These are phyloP conservation scores for Cephaloascus fragrans DNA, from an alignment of 805 yeast genomes.

Conservation along the genomic window DNA sequence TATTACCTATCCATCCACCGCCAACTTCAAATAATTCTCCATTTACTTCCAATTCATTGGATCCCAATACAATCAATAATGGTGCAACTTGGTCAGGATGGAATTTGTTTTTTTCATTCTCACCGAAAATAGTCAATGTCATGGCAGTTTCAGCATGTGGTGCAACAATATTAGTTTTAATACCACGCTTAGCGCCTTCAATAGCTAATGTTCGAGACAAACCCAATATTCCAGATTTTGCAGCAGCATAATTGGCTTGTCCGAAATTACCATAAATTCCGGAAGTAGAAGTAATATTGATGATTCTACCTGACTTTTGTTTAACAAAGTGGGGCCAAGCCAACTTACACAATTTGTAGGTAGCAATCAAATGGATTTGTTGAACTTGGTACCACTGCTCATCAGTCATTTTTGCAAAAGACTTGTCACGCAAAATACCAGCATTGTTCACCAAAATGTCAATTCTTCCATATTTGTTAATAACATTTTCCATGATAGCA, in stretches of 20 bases:
- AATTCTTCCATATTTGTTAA: conserved; percentile 69
- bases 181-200: conserved; percentile 77
- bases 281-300: conserved; percentile 90
- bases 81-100: conserved; percentile 91
- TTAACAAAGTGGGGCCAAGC: conserved; percentile 87
- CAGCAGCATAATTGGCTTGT: conserved; percentile 92
- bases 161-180: conserved; percentile 75
- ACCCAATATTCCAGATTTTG: conserved; percentile 83
- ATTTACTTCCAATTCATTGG: conserved; percentile 53
- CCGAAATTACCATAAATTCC: conserved; percentile 98
- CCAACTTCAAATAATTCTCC: conserved; percentile 90
- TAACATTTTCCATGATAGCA: conserved; percentile 66
- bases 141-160: conserved; percentile 98
- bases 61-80: conserved; percentile 69
- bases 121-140: conserved; percentile 82
- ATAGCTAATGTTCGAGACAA: conserved; percentile 78
- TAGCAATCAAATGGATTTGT: conserved; percentile 75
- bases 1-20: conserved; percentile 93
- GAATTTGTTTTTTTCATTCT: conserved; percentile 71
- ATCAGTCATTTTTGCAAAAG: conserved; percentile 77
- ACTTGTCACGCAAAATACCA: conserved; percentile 85
- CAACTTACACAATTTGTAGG: conserved; percentile 71
- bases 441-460: conserved; percentile 89
- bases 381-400: conserved; percentile 76
- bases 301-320: conserved; percentile 71